A percentile compares a stretch with the other conserved stretches of the same genome.
phyloP scores from a whole-genome alignment of 345 rosid genomes.

The Citrus trifoliata region DNA sequence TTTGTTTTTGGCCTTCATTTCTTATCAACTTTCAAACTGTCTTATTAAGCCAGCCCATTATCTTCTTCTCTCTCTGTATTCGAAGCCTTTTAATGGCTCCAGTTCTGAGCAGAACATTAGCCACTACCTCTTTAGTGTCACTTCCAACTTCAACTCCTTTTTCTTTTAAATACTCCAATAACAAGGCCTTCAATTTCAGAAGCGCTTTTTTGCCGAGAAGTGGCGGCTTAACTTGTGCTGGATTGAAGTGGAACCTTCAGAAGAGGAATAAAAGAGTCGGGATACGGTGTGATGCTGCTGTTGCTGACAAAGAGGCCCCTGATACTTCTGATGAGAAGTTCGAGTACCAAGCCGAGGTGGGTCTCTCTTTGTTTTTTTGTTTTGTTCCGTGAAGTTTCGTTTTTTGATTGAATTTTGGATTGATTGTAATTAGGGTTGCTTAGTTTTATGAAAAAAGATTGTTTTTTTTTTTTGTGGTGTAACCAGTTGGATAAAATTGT shows the following conservation, averaged over 20 bases:
- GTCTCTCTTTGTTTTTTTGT: slow-evolving; percentile 18
- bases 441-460: neutral
- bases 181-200: slow-evolving; percentile 34
- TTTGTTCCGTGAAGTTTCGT: neutral
- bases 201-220: slow-evolving; percentile 44
- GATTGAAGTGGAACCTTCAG: slow-evolving; percentile 56
- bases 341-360: slow-evolving; percentile 99
- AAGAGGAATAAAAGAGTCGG: slow-evolving; percentile 46
- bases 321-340: slow-evolving; percentile 84
- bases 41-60: too few relatives aligned
- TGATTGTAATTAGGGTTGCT: neutral
- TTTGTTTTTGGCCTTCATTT: slow-evolving; percentile 5
- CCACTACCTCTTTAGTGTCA: slow-evolving; percentile 40
- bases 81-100: slow-evolving; percentile 54
- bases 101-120: slow-evolving; percentile 59
- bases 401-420: neutral
- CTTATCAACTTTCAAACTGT: too few relatives aligned
- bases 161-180: slow-evolving; percentile 30
- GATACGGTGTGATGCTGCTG: slow-evolving; percentile 69
- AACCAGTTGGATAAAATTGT: neutral
- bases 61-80: neutral
- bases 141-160: slow-evolving; percentile 47
- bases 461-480: neutral
- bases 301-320: slow-evolving; percentile 80
- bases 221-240: slow-evolving; percentile 47